Conservation (phyloP, 148 eudicot species). For the Suaeda aralocaspica region DNA sequence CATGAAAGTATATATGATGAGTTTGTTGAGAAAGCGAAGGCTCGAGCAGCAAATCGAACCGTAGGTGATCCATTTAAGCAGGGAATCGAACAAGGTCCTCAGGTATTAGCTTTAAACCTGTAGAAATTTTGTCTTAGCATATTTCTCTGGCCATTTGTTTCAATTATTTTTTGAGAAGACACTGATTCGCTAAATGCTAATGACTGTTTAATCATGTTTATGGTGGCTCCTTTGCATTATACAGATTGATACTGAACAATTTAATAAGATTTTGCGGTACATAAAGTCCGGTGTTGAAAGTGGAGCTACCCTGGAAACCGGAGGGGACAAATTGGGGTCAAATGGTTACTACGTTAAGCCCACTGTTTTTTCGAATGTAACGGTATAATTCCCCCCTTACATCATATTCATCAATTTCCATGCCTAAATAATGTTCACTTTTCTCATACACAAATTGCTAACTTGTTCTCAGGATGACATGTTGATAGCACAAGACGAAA, state of each 20-base stretch:
- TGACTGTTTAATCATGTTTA: not conserved
- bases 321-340: slow-evolving; percentile 70
- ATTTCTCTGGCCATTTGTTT: no score
- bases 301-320: slow-evolving; percentile 84
- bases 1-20: slow-evolving; percentile 78
- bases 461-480: slow-evolving; percentile 61
- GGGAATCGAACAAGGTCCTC: slow-evolving; percentile 91
- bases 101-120: slow-evolving; percentile 36
- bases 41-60: slow-evolving; percentile 51
- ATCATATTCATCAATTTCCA: not conserved
- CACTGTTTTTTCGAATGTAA: slow-evolving; percentile 88
- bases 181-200: no score
- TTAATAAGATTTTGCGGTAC: slow-evolving; percentile 61
- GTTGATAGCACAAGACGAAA: slow-evolving; percentile 85
- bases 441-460: not conserved
- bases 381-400: slow-evolving; percentile 32
- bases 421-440: not conserved
- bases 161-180: no score
- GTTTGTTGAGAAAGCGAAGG: slow-evolving; percentile 73
- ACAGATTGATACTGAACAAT: slow-evolving; percentile 63
- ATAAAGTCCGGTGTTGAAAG: slow-evolving; percentile 59
- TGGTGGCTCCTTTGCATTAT: not conserved
- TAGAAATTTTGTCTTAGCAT: not conserved
- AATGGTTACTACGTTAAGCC: slow-evolving; percentile 78
- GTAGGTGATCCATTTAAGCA: slow-evolving; percentile 87